These are phyloP conservation scores for Tritrichomonas musculus DNA, from an alignment of 208 protist species.

Conservation along the genomic window DNA sequence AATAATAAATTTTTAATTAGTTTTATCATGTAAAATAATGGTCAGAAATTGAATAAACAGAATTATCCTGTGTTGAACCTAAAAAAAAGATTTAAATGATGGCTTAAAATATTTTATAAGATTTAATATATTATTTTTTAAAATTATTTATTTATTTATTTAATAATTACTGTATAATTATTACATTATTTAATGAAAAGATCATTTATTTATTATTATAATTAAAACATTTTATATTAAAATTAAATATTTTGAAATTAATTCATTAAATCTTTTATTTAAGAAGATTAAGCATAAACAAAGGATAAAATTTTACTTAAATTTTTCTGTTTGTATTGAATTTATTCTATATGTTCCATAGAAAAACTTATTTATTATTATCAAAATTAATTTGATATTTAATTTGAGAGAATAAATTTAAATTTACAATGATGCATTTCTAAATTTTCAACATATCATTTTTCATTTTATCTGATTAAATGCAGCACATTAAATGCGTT, in stretches of 20 bases:
- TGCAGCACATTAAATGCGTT: conserved; percentile 44
- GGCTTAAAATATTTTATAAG: background rate
- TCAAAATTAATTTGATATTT: too few species aligned
- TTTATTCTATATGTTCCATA: too few species aligned
- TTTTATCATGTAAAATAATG: background rate
- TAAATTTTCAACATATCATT: too few species aligned
- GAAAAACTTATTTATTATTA: too few species aligned
- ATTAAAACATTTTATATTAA: background rate
- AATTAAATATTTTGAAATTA: background rate
- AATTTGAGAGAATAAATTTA: too few species aligned
- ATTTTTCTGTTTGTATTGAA: too few species aligned
- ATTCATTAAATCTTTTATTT: too few species aligned
- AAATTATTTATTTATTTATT: background rate
- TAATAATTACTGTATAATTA: background rate
- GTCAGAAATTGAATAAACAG: background rate
- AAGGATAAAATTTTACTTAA: too few species aligned
- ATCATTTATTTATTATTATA: background rate
- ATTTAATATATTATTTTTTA: background rate
- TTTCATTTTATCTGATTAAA: too few species aligned
- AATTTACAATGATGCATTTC: too few species aligned
- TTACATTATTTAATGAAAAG: background rate
- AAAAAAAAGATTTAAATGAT: background rate
- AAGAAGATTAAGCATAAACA: too few species aligned
- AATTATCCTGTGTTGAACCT: background rate
- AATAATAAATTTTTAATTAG: too few species aligned